Percentiles rank a stretch among this genome's conserved stretches.
Evolutionary conservation across 1,284 basidiomycete genomes (phyloP).

Genomic region (Baeospora myosura): DNA sequence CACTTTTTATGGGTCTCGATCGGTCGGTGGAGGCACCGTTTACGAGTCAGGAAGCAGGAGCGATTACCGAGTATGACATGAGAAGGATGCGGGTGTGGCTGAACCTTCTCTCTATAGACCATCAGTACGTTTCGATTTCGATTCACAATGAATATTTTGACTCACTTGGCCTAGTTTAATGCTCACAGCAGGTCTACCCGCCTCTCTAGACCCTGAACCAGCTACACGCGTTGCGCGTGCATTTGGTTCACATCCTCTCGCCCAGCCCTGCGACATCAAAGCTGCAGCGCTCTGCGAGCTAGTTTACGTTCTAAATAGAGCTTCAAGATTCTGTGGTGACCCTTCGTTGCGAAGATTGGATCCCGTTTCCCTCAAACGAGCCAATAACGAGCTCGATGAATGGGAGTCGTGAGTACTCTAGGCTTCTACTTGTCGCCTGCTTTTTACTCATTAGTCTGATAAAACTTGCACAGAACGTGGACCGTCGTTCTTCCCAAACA

Average conservation of each 20-base stretch:
- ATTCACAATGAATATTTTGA: not conserved
- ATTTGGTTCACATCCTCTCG: conserved; percentile 7
- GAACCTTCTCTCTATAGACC: conserved; percentile 7
- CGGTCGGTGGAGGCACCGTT: conserved; percentile 7
- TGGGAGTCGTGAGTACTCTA: conserved; percentile 11
- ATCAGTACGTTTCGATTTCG: conserved; percentile 4
- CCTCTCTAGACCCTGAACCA: conserved; percentile 5
- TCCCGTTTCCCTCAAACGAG: conserved; percentile 6
- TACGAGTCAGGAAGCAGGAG: not conserved
- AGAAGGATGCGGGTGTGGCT: conserved; percentile 8
- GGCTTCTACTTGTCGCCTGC: too few relatives aligned
- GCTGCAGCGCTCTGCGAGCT: conserved; percentile 8
- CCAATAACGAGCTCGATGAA: conserved; percentile 6
- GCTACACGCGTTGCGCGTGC: conserved; percentile 5
- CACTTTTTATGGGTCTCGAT: conserved; percentile 7
- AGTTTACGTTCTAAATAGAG: conserved; percentile 6
- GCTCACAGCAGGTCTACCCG: conserved; percentile 7
- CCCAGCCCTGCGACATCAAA: conserved; percentile 5
- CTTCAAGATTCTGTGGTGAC: conserved; percentile 7
- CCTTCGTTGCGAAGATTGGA: conserved; percentile 6
- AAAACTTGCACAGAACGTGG: not conserved
- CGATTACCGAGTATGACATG: conserved; percentile 6
- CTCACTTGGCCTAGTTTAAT: not conserved
- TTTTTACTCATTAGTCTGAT: not conserved
- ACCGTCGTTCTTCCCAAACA: conserved; percentile 4